phyloP scores from a whole-genome alignment of 2,329 filamentous ascomycete species.

The Bimuria novae-zelandiae region DNA sequence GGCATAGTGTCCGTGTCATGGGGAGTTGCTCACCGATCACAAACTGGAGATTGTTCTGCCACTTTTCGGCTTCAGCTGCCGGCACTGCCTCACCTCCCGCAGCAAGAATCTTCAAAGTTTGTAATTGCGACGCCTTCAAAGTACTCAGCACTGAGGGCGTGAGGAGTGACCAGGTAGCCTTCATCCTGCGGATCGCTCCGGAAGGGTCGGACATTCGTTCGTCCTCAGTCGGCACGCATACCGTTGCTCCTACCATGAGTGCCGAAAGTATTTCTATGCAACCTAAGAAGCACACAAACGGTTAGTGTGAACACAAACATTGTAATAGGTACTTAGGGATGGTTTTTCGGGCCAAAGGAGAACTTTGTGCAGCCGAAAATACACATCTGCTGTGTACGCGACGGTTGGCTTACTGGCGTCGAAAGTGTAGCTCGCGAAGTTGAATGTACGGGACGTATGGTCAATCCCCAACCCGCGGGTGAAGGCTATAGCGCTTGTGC shows the following conservation, averaged over 20 bases:
- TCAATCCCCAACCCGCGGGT: constrained; percentile 50
- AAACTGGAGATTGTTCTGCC: constrained; percentile 49
- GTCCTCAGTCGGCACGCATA: constrained; percentile 61
- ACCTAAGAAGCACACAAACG: too few relatives aligned
- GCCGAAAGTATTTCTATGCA: constrained; percentile 61
- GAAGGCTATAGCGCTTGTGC: constrained; percentile 48
- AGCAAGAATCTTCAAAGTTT: constrained; percentile 50
- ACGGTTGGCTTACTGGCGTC: too few relatives aligned
- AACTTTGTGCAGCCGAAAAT: too few relatives aligned
- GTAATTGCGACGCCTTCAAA: constrained; percentile 45
- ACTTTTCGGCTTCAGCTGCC: constrained; percentile 49
- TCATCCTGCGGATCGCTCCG: constrained; percentile 44
- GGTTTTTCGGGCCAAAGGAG: too few relatives aligned
- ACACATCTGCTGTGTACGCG: too few relatives aligned
- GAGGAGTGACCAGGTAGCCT: constrained; percentile 35
- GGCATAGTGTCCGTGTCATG: neutral
- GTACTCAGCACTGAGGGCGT: constrained; percentile 45
- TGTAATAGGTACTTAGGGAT: too few relatives aligned
- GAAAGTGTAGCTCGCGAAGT: constrained; percentile 57
- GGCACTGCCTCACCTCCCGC: constrained; percentile 52
- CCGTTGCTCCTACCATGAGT: constrained; percentile 54
- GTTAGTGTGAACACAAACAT: too few relatives aligned
- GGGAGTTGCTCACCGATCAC: constrained; percentile 49
- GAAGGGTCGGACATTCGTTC: constrained; percentile 59
- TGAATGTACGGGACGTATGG: constrained; percentile 60